Evolutionary conservation across 2,329 filamentous ascomycete species (phyloP).

Genomic region (Stachybotrys chlorohalonatus): DNA sequence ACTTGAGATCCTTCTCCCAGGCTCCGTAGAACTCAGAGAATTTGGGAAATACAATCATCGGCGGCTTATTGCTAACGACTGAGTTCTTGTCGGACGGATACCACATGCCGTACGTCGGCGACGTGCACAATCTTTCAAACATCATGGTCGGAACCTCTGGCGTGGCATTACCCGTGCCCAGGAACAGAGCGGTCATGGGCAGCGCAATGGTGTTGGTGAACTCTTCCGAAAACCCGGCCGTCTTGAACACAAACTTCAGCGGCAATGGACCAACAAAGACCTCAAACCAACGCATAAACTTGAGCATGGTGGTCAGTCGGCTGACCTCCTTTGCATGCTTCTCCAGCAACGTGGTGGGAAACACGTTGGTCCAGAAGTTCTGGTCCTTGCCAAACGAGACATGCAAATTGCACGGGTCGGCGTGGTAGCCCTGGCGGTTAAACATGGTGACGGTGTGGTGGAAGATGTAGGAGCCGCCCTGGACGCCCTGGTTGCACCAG

Average conservation of each 20-base stretch:
- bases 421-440: slow-evolving; percentile 38
- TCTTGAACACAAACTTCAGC: slow-evolving; percentile 51
- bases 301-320: slow-evolving; percentile 43
- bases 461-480: slow-evolving; percentile 50
- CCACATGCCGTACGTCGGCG: slow-evolving; percentile 43
- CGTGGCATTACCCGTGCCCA: slow-evolving; percentile 62
- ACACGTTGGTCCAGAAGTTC: slow-evolving; percentile 55
- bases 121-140: slow-evolving; percentile 45
- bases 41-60: slow-evolving; percentile 55
- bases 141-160: slow-evolving; percentile 59
- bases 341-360: slow-evolving; percentile 43
- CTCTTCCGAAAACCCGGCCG: slow-evolving; percentile 57
- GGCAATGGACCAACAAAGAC: slow-evolving; percentile 46
- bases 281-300: slow-evolving; percentile 45
- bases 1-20: slow-evolving; percentile 43
- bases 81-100: slow-evolving; percentile 37
- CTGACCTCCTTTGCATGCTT: slow-evolving; percentile 44
- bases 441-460: slow-evolving; percentile 57
- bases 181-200: slow-evolving; percentile 38
- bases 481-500: slow-evolving; percentile 56
- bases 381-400: slow-evolving; percentile 50
- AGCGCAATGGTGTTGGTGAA: slow-evolving; percentile 61
- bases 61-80: slow-evolving; percentile 43
- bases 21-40: slow-evolving; percentile 48
- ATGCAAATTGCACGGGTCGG: slow-evolving; percentile 46